Conservation (phyloP, 371 early-diverging fungal species). For the Mucor irregularis region DNA sequence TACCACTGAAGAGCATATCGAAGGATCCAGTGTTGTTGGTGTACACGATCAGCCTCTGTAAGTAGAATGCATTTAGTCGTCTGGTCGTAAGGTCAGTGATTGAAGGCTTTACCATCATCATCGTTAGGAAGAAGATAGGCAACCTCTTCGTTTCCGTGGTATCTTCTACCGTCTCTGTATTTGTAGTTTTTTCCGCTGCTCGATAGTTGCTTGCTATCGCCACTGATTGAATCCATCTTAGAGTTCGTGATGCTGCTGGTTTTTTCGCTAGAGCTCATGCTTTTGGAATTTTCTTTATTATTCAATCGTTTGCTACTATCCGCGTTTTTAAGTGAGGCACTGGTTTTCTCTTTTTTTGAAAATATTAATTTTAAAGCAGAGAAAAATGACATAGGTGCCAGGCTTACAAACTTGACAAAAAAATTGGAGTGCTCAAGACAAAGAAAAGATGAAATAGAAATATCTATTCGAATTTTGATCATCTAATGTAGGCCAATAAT, state of each 20-base stretch:
- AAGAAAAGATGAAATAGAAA: neutral
- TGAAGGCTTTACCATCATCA: constrained; percentile 49
- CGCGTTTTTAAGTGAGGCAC: no score
- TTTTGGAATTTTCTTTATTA: no score
- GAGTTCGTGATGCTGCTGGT: no score
- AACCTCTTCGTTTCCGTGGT: constrained; percentile 40
- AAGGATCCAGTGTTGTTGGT: constrained; percentile 30
- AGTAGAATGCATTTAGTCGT: no score
- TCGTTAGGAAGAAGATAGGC: constrained; percentile 57
- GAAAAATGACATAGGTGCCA: no score
- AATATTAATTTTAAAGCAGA: neutral
- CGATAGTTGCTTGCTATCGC: neutral
- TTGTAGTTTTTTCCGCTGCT: constrained; percentile 18
- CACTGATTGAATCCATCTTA: neutral
- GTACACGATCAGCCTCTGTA: constrained; percentile 21
- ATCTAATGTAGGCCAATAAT: no score
- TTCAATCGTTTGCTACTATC: no score
- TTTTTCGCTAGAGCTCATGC: no score
- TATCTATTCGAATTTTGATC: no score
- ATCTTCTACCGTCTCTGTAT: constrained; percentile 47
- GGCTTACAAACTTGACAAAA: no score
- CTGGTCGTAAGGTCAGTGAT: no score
- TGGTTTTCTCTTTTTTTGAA: neutral
- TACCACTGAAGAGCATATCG: constrained; percentile 24
- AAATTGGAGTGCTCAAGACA: no score